Conservation (phyloP, 352 stramenopile species). For the Phytophthora citricola region DNA sequence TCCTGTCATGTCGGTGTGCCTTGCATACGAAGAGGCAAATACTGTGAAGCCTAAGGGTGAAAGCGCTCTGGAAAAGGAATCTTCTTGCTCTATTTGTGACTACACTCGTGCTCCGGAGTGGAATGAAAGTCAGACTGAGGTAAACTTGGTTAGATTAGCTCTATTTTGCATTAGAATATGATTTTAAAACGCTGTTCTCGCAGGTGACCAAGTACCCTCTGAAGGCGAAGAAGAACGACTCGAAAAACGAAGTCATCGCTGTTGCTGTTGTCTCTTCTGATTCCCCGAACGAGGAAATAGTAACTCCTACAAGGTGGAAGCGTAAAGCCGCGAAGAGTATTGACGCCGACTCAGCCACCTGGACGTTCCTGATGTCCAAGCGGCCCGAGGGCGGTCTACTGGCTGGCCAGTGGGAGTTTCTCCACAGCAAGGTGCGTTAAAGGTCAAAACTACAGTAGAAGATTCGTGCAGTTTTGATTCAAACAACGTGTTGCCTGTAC, state of each 20-base stretch:
- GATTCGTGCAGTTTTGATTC: neutral
- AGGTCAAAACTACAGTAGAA: neutral
- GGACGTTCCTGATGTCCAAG: conserved; percentile 84
- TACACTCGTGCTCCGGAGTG: conserved; percentile 61
- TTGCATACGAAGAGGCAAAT: conserved; percentile 69
- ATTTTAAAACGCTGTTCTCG: neutral
- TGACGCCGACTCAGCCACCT: conserved; percentile 35
- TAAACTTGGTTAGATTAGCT: conserved; percentile 12
- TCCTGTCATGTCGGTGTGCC: conserved; percentile 66
- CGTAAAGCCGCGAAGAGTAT: conserved; percentile 26
- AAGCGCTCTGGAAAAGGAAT: conserved; percentile 2
- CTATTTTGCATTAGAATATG: neutral
- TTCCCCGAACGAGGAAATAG: neutral
- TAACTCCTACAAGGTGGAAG: conserved; percentile 14
- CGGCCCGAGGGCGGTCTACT: conserved; percentile 76
- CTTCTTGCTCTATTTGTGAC: conserved; percentile 73
- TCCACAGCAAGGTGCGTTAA: conserved; percentile 66
- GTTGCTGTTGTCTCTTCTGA: conserved; percentile 68
- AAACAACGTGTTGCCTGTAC: neutral
- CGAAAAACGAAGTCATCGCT: conserved; percentile 78
- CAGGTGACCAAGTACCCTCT: conserved; percentile 85
- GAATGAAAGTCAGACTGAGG: conserved; percentile 38
- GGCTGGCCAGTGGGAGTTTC: conserved; percentile 90
- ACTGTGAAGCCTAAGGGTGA: conserved; percentile 20
- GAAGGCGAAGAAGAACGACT: conserved; percentile 82